Evolutionary conservation across 768 basidiomycete genomes (phyloP).

Genomic region (Xerocomellus dryophilus): DNA sequence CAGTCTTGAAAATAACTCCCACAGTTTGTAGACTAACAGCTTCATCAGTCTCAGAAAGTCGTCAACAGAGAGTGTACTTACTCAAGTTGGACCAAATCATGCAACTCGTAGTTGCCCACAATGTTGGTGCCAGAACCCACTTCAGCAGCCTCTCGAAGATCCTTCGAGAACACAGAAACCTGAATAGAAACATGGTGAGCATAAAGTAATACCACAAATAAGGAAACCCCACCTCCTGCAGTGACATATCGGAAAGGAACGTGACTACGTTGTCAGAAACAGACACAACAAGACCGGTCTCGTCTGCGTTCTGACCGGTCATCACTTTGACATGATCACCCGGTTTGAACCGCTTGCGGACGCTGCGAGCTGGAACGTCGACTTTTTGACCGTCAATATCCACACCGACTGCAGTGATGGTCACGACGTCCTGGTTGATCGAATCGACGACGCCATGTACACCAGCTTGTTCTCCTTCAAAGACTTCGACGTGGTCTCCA

Average conservation of each 20-base stretch:
- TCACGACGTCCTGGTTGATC: slow-evolving; percentile 82
- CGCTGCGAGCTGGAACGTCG: slow-evolving; percentile 82
- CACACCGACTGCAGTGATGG: slow-evolving; percentile 72
- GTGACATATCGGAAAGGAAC: slow-evolving; percentile 94
- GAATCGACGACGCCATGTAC: slow-evolving; percentile 90
- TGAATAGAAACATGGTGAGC: slow-evolving; percentile 30
- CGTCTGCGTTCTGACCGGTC: slow-evolving; percentile 90
- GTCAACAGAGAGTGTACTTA: slow-evolving; percentile 40
- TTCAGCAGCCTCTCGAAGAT: slow-evolving; percentile 95
- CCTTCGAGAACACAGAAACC: slow-evolving; percentile 97
- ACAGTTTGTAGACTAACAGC: slow-evolving; percentile 77
- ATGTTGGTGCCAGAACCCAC: slow-evolving; percentile 89
- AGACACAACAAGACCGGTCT: slow-evolving; percentile 93
- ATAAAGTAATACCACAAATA: background rate
- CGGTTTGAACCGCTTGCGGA: slow-evolving; percentile 91
- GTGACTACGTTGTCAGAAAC: slow-evolving; percentile 90
- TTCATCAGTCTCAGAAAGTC: slow-evolving; percentile 10
- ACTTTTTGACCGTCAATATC: slow-evolving; percentile 87
- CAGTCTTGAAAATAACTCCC: slow-evolving; percentile 96
- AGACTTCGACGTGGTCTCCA: slow-evolving; percentile 96
- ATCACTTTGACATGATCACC: slow-evolving; percentile 99
- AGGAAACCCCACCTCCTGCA: slow-evolving; percentile 74
- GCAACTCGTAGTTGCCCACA: slow-evolving; percentile 91
- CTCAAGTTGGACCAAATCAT: slow-evolving; percentile 97
- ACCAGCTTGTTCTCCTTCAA: slow-evolving; percentile 94